Evolutionary conservation across 805 yeast species (phyloP), one percentile per base, ranked within the genome.

Genomic region (Pichia gijzeniarum): DNA sequence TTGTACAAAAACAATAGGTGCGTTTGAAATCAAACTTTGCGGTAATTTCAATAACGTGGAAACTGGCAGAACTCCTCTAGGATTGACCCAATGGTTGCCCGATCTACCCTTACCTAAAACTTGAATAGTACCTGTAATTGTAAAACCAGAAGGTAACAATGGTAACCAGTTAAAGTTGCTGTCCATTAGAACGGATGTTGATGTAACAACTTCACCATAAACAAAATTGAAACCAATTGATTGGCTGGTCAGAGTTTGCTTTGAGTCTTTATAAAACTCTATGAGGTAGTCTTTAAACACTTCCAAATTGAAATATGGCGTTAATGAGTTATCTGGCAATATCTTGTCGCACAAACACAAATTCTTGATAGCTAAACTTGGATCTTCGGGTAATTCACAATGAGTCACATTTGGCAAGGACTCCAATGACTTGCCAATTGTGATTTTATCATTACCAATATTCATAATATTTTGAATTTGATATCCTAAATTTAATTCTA

Each of bases 71-170:
- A 89, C 95, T 10, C 99, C 99, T 20, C 76, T 73, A 3, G 99
- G 99, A 53, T 87, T 90, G 20, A 93, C 82, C 99, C 99, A 93
- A 2, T 80, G 81, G 53, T 93, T 93, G 1, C 93, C 95, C 14
- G 97, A 95, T 46, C 99, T 77, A 2, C 99, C 99, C 40, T 91
- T 72, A 1, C 99, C 99, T 0, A 88, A 76, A 1, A 87, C 82
- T 62, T 93, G 99, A 3, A 84, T 77, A 1, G 90, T 81, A 0
- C 95, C 96, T 3, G 80, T 73, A 10, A 82, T 62, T 1, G 79
- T 69, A 10, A 80, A 74, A 0, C 96, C 96, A 22, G 79, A 71
- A 1, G 96, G 96, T 22, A 85, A 61, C 31, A 67, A 56, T 7
- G 71, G 65, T 45, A 91, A 62, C 32, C 87, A 58, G 12, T 69